Evolutionary conservation across 164 flowering plant species (phyloP).

Genomic region (Umbilicus rupestris): DNA sequence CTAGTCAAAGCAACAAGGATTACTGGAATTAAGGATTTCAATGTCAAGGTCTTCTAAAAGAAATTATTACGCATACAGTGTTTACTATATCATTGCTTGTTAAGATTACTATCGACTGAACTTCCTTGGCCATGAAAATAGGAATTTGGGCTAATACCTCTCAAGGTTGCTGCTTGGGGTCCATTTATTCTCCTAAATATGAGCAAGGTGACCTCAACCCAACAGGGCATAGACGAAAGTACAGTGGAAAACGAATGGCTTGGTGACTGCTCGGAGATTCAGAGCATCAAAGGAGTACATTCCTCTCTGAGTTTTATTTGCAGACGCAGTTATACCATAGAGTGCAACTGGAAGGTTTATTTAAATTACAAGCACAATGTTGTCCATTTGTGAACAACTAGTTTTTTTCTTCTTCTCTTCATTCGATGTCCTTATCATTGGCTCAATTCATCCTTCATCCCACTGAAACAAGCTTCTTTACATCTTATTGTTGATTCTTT

Average conservation of each 20-base stretch:
- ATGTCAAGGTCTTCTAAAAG: constrained; percentile 39
- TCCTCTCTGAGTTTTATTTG: constrained; percentile 53
- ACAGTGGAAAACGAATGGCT: constrained; percentile 64
- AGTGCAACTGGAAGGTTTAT: constrained; percentile 93
- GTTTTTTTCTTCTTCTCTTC: not conserved
- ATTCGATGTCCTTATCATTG: not conserved
- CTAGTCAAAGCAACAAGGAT: constrained; percentile 79
- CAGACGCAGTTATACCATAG: constrained; percentile 73
- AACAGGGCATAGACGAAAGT: constrained; percentile 18
- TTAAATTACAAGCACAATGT: not conserved
- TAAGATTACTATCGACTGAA: not conserved
- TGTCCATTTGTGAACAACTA: not conserved
- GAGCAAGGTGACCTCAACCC: constrained; percentile 18
- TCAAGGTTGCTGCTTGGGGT: constrained; percentile 70
- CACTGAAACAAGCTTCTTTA: not conserved
- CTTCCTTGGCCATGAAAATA: constrained; percentile 18
- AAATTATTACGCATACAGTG: not conserved
- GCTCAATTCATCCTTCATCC: not conserved
- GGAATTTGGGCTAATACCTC: constrained; percentile 78
- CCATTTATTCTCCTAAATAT: constrained; percentile 74
- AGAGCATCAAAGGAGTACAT: constrained; percentile 49
- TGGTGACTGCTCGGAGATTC: constrained; percentile 53
- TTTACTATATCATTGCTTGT: constrained; percentile 9
- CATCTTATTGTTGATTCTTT: not conserved
- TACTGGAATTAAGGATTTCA: constrained; percentile 54